Evolutionary conservation across 352 stramenopile genomes (phyloP).

Genomic region (Globisporangium carolinianum): DNA sequence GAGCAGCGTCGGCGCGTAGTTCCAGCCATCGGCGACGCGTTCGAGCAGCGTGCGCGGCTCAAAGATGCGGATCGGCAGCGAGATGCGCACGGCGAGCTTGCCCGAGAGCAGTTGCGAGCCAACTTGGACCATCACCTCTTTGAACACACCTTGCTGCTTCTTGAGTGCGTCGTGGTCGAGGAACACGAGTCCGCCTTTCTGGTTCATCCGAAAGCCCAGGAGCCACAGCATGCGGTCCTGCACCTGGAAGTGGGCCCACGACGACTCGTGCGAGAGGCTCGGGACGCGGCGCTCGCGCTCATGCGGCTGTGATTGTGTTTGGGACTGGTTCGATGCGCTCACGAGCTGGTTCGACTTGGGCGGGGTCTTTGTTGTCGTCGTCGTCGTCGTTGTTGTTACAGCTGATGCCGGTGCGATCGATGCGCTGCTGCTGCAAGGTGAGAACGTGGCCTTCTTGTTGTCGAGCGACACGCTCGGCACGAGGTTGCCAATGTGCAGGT

Average conservation of each 20-base stretch:
- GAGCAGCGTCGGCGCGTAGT: conserved; percentile 69
- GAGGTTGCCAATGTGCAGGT: conserved; percentile 48
- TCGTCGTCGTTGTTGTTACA: neutral
- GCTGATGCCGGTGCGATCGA: conserved; percentile 3
- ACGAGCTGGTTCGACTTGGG: neutral
- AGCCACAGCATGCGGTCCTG: conserved; percentile 58
- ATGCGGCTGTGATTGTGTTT: neutral
- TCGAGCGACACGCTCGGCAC: conserved; percentile 32
- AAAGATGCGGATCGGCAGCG: conserved; percentile 71
- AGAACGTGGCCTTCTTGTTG: conserved; percentile 6
- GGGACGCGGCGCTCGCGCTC: conserved; percentile 6
- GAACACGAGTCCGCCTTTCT: conserved; percentile 63
- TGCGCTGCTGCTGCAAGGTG: conserved; percentile 2
- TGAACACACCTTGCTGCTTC: conserved; percentile 78
- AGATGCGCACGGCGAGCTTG: conserved; percentile 66
- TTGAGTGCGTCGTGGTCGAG: conserved; percentile 61
- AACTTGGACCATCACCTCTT: conserved; percentile 73
- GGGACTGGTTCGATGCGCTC: neutral
- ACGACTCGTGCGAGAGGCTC: conserved; percentile 12
- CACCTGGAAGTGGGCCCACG: conserved; percentile 43
- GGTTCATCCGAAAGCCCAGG: conserved; percentile 52
- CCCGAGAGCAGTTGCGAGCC: conserved; percentile 59
- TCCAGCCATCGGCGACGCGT: conserved; percentile 66
- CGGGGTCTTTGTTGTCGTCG: neutral
- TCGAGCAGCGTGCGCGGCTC: conserved; percentile 66